Evolutionary conservation across 345 rosid genomes (phyloP), one percentile per base, ranked within the genome.

Genomic region (Brassica nigra): DNA sequence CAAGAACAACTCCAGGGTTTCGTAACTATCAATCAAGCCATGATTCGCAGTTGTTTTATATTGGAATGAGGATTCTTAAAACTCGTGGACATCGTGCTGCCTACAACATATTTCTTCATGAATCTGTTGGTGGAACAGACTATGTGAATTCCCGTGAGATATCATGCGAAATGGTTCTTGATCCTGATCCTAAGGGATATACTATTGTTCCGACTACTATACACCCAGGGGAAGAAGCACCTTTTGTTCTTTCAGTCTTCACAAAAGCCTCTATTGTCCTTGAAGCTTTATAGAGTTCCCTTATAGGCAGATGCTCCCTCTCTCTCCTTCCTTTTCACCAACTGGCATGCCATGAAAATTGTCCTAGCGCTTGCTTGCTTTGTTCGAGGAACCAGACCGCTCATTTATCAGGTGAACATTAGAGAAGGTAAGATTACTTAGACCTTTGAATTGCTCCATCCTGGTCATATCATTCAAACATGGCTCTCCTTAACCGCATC

Each of bases 161-260:
- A 78, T 96, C 99, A 36, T 96, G 99, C 54, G 99, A 96, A 87
- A 93, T 96, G 98, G 98, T 96, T 85, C 84, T 96, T 83, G 99
- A 96, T 77, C 97, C 99, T 81, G 99, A 96, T 85, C 99, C 98
- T 10, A 96, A 91, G 85, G 99, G 99, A 78, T 96, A 96, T 89
- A 96, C 99, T 16, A 93, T 96, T 39, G 98, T 96, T 74, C 99
- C 99, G 16, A 96, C 98, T 33, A 96, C 99, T 37, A 92, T 96
- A 85, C 99, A 90, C 80, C 98, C 99, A 3, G 98, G 97, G 74
- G 98, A 96, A 87, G 99, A 96, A 86, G 99, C 99, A 14, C 98
- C 99, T 1, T 96, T 96, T 86, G 97, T 96, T 62, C 92, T 96
- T 75, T 96, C 97, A 16, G 97, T 96, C 78, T 96, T 96, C 86